Evolutionary conservation across 768 basidiomycete species (phyloP), one percentile per base, ranked within the genome.

Genomic region (Lepiota venenata): DNA sequence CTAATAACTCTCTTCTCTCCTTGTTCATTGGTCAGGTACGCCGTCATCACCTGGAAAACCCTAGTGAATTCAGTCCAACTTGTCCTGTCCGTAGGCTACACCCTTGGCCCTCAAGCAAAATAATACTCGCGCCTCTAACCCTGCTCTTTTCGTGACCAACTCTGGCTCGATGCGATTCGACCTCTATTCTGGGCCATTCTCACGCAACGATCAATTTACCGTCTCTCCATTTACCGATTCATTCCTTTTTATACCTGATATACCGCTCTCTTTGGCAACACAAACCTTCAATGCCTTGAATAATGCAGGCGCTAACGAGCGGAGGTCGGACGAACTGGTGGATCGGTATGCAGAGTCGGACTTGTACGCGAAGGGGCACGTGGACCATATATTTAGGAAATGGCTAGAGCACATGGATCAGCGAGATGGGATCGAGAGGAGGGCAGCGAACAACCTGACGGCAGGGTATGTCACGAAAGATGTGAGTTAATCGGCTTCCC

Each of bases 131-230:
- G 76, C 79, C 4, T 65, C 65, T 2, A 78, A 80, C 45, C 83
- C 87, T 32, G 83, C 77, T 58, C 71, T 89, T 59, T 79, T 87
- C 65, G 80, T 91, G 54, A 69, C 74, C 49, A 84, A 87, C 68
- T 79, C 85, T 1, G 86, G 80, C 10, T 80, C 75, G 10, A 73
- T 83, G 61, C 82, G 88, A 47, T 90, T 83, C 68, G 79, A 87
- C 60, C 66, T 91, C 47, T 84, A 82, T 62, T 60, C 75, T 1
- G 91, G 91, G 1, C 62, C 81, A 2, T 93, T 93, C 70, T 87
- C 85, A 27, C 83, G 83, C 66, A 88, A 92, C 64, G 90, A 93
- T 66, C 85, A 91, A 60, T 76, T 92, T 42, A 88, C 88, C 0
- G 80, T 81, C 1, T 83, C 81, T 5, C 88, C 91, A 0, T 93